Conservation (phyloP, 2,329 filamentous ascomycete genomes). For the Davidsoniella virescens region DNA sequence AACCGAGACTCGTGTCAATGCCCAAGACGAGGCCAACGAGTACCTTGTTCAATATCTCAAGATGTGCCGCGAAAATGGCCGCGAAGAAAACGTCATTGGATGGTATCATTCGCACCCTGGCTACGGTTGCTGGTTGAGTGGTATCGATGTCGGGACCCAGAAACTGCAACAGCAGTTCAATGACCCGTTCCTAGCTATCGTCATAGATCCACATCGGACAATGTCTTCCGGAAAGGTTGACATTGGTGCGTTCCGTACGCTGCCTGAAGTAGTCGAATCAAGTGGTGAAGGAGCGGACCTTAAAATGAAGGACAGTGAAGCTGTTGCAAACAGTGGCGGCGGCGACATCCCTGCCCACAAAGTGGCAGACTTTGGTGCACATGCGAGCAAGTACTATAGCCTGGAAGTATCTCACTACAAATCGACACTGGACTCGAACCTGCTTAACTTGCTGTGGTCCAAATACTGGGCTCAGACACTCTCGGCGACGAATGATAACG, state of each 20-base stretch:
- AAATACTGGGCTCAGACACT: conserved; percentile 98
- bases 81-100: conserved; percentile 82
- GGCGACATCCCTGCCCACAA: conserved; percentile 69
- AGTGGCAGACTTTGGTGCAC: conserved; percentile 88
- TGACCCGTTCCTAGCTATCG: conserved; percentile 88
- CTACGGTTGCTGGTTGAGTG: conserved; percentile 94
- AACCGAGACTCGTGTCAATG: conserved; percentile 96
- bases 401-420: conserved; percentile 91
- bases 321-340: conserved; percentile 16
- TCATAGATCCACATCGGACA: conserved; percentile 91
- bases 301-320: neutral
- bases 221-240: conserved; percentile 91
- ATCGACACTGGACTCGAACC: conserved; percentile 70
- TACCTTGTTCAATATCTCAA: conserved; percentile 83
- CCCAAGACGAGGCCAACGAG: conserved; percentile 88
- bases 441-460: conserved; percentile 87
- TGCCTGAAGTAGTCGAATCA: conserved; percentile 35
- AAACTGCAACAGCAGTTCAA: conserved; percentile 67
- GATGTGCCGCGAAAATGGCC: conserved; percentile 55
- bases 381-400: conserved; percentile 78
- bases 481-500: conserved; percentile 82
- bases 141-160: conserved; percentile 88
- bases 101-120: conserved; percentile 98
- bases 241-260: conserved; percentile 92
- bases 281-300: neutral